A percentile compares a stretch with the other conserved stretches of the same genome.
Evolutionary conservation across 202 grass and related monocot species (phyloP).

Genomic region (Brachypodium distachyon): DNA sequence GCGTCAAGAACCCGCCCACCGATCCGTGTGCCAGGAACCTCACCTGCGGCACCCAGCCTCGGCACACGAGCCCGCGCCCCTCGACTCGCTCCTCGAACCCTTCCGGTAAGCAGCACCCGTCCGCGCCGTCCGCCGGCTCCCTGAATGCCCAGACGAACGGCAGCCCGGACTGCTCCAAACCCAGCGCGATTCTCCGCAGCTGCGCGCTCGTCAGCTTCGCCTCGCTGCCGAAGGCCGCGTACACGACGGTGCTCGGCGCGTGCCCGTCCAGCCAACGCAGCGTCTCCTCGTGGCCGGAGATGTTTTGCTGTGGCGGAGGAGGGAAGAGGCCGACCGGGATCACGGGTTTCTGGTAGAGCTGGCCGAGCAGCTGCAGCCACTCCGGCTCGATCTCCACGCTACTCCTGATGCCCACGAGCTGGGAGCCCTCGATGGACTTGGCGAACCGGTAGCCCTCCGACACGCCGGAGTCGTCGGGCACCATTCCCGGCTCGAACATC

Average conservation of each 20-base stretch:
- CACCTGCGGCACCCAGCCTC: slow-evolving; percentile 60
- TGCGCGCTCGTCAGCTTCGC: slow-evolving; percentile 44
- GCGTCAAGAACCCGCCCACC: slow-evolving; percentile 62
- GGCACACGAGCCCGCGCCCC: slow-evolving; percentile 34
- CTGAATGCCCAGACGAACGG: slow-evolving; percentile 73
- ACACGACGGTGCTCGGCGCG: slow-evolving; percentile 38
- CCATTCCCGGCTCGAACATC: slow-evolving; percentile 13
- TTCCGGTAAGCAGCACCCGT: slow-evolving; percentile 13
- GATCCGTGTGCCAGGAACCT: slow-evolving; percentile 49
- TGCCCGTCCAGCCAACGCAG: slow-evolving; percentile 43
- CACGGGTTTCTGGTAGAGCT: slow-evolving; percentile 51
- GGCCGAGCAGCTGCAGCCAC: slow-evolving; percentile 43
- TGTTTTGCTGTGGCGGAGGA: slow-evolving; percentile 14
- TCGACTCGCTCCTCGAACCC: slow-evolving; percentile 35
- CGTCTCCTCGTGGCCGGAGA: slow-evolving; percentile 5
- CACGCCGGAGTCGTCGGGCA: slow-evolving; percentile 51
- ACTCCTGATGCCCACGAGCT: slow-evolving; percentile 49
- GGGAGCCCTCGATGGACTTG: slow-evolving; percentile 28
- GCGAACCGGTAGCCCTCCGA: slow-evolving; percentile 53
- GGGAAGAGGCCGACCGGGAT: slow-evolving; percentile 53
- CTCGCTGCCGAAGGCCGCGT: slow-evolving; percentile 77
- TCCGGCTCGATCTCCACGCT: slow-evolving; percentile 27
- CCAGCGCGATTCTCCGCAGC: slow-evolving; percentile 46
- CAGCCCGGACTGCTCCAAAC: slow-evolving; percentile 45
- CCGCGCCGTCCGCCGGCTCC: not conserved